Conservation (phyloP, 177 flowering plant species). For the Vitis hybrid region DNA sequence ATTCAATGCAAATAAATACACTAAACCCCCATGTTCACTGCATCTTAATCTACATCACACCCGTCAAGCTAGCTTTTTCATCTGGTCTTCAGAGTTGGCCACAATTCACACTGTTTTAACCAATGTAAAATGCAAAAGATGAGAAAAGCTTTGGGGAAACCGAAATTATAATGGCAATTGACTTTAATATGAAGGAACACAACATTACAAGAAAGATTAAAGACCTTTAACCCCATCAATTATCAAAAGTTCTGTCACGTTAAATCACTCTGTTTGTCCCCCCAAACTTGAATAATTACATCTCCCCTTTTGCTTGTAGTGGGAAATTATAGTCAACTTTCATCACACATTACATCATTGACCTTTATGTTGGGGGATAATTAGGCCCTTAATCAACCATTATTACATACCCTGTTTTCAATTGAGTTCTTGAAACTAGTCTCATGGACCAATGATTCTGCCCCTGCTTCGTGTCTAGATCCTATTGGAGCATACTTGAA, state of each 20-base stretch:
- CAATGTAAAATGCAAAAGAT: background rate
- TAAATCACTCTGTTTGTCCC: conserved; percentile 1
- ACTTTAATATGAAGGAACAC: conserved; percentile 9
- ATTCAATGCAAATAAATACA: background rate
- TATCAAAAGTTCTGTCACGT: conserved; percentile 1
- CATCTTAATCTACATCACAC: too few species aligned
- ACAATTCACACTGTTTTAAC: background rate
- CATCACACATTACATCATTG: conserved; percentile 16
- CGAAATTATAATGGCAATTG: conserved; percentile 10
- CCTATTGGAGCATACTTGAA: background rate
- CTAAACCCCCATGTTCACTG: too few species aligned
- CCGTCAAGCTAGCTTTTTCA: too few species aligned
- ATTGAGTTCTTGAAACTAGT: background rate
- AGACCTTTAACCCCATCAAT: conserved; percentile 12
- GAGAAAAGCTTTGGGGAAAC: background rate
- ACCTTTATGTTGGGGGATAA: conserved; percentile 5
- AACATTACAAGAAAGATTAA: background rate
- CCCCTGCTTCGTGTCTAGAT: background rate
- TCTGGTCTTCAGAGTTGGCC: too few species aligned
- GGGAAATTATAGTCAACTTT: conserved; percentile 17
- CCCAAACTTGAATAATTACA: conserved; percentile 11
- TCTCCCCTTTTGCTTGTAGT: conserved; percentile 12
- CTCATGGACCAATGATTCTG: conserved; percentile 3
- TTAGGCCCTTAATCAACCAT: conserved; percentile 2
- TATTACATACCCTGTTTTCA: background rate